Evolutionary conservation across 108 stramenopile species (phyloP), one percentile per base, ranked within the genome.

Genomic region (Cylindrotheca fusiformis): DNA sequence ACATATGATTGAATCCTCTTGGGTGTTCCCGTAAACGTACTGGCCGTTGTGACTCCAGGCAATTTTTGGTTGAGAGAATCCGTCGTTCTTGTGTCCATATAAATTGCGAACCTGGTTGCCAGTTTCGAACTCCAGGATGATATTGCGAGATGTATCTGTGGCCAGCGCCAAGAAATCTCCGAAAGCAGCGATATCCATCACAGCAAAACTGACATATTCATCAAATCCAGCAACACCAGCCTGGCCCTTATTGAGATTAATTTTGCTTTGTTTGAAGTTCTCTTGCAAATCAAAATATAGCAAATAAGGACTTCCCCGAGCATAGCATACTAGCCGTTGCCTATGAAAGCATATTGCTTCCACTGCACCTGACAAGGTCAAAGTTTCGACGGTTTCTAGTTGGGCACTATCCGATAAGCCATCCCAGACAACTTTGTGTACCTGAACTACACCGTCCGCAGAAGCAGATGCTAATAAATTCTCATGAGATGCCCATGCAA

Each of bases 201-300:
- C 76, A 48, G 85, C 75, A 74, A 90, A 93, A 22, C 86, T 88
- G 8, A 93, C 88, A 59, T 93, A 88, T 55, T 90, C 85, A 41
- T 85, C 84, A 61, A 88, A 86, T n/a, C 75, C 65, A 28, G 68
- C 85, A 41, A 14, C 14, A 59, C 71, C 76, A 4, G 75, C 83
- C 0, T 74, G 51, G 24, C 69, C 71, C 20, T 71, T 76, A 63
- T 89, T 93, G 17, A 93, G 65, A 58, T 83, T 84, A 36, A 75
- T 51, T 58, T 86, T 84, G 22, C 60, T 79, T 24, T 24, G 48
- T 58, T 77, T 69, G 33, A 71, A 86, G 18, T 68, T 64, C 19
- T 88, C 61, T 57, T 72, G 60, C 28, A 85, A 28, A 58, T 88
- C 83, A 62, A 93, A 88, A 69, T 74, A 87, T 10, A 68, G 36